Evolutionary conservation across 2,329 filamentous ascomycete genomes (phyloP), one percentile per base, ranked within the genome.

Genomic region (Madurella mycetomatis): DNA sequence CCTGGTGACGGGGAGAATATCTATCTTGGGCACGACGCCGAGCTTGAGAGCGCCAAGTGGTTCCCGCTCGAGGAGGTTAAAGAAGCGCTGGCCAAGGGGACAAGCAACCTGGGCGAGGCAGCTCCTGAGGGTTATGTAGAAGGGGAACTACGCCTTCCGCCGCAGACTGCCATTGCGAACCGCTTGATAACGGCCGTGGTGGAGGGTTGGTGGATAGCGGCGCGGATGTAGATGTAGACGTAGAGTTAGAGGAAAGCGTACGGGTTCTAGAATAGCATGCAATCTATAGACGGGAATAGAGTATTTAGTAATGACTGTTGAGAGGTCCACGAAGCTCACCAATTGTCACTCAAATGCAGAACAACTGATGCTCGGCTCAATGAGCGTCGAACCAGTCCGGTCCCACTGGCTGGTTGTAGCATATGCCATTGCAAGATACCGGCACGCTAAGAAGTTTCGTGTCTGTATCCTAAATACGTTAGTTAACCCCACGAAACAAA

Each of bases 11-110:
- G 90, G 25, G 94, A 99, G 77, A 80, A 72, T 32, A 91, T 99
- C 49, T 81, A 85, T 64, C 74, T 99, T 3, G 85, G 88, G 13
- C 88, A 97, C 69, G 94, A 99, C 68, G 89, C 90, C 0, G 94
- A 99, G 75, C 71, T 99, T 58, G 90, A 96, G 67, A 83, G 88
- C 70, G 94, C 94, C 2, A 87, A 84, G 69, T 99, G 94, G 94
- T 92, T 92, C 65, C 73, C 81, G 0, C 74, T 95, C 34, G 90
- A 90, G 1, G 91, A 96, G 71, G 83, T 96, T 2, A 77, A 84
- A 65, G 82, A 87, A 65, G 92, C 90, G 1, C 71, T 97, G 67
- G 72, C 73, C 53, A 74, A 81, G 9, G 87, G 88, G 0, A 83
- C 83, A 0, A 86, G 83, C 68, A 79, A 79, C 2, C 66, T 96